Evolutionary conservation across 108 stramenopile species (phyloP).

Genomic region (Cyclotella atomus): DNA sequence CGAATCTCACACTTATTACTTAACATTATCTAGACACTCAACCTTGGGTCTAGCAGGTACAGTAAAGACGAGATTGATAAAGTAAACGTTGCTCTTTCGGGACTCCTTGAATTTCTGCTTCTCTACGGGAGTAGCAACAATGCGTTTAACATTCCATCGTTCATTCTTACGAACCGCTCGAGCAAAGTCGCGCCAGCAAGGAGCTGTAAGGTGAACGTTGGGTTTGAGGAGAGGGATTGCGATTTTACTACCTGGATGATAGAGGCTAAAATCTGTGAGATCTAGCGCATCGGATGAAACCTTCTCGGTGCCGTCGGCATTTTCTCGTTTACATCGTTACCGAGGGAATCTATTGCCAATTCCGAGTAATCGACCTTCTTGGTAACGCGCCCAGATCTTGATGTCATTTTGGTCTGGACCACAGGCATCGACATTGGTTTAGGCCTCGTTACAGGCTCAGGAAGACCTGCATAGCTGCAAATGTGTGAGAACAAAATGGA

Average conservation of each 20-base stretch:
- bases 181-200: slow-evolving; percentile 13
- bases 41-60: slow-evolving; percentile 40
- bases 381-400: background rate
- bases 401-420: too few relatives aligned
- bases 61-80: slow-evolving; percentile 61
- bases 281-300: too few relatives aligned
- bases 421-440: background rate
- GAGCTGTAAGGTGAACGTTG: slow-evolving; percentile 4
- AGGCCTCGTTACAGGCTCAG: background rate
- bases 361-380: slow-evolving; percentile 3
- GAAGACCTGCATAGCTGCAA: background rate
- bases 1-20: too few relatives aligned
- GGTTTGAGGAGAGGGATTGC: slow-evolving; percentile 13
- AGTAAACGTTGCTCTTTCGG: slow-evolving; percentile 7
- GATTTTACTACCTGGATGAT: slow-evolving; percentile 5
- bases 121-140: slow-evolving; percentile 1
- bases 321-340: background rate
- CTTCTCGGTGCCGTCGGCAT: background rate
- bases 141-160: slow-evolving; percentile 17
- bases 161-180: background rate
- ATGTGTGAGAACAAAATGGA: background rate
- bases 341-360: background rate
- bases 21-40: too few relatives aligned
- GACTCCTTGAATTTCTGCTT: slow-evolving; percentile 9
- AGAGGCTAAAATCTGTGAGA: slow-evolving; percentile 16